Percentiles rank a stretch among this genome's conserved stretches.
Conservation (phyloP, 768 basidiomycete genomes). For the Tulasnella sp. region DNA sequence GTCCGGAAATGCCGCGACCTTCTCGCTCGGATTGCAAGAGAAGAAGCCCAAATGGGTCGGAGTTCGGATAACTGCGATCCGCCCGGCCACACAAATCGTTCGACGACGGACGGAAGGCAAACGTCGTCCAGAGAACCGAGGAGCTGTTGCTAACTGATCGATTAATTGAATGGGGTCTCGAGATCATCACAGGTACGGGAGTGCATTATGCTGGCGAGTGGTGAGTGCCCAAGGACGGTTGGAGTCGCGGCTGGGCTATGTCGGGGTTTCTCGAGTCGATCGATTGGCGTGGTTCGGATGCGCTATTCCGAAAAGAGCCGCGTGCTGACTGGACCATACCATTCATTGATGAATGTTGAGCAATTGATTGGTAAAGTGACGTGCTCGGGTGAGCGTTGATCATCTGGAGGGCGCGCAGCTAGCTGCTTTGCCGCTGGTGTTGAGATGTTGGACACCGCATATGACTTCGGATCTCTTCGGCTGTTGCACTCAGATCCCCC, state of each 20-base stretch:
- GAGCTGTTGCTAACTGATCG: not conserved
- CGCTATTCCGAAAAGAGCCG: not conserved
- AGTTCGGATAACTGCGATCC: constrained; percentile 4
- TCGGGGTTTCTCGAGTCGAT: not conserved
- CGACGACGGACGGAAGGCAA: not conserved
- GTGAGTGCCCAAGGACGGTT: not conserved
- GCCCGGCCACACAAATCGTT: not conserved
- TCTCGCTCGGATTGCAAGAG: not conserved
- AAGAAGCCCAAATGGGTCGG: too few relatives aligned
- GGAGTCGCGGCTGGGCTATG: constrained; percentile 1
- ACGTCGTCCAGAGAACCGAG: not conserved
- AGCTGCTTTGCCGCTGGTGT: not conserved
- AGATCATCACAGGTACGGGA: not conserved
- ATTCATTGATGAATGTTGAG: not conserved
- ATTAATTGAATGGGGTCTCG: not conserved
- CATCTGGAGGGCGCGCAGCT: not conserved
- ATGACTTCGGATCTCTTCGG: not conserved
- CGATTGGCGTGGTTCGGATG: not conserved
- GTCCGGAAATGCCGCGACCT: not conserved
- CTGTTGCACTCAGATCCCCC: not conserved
- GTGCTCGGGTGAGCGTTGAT: not conserved
- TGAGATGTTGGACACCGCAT: not conserved
- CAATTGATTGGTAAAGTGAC: not conserved
- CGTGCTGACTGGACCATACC: not conserved
- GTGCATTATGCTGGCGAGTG: not conserved